Base-by-base conservation (phyloP, 768 basidiomycete genomes). In the Pulveroboletus sp. region DNA sequence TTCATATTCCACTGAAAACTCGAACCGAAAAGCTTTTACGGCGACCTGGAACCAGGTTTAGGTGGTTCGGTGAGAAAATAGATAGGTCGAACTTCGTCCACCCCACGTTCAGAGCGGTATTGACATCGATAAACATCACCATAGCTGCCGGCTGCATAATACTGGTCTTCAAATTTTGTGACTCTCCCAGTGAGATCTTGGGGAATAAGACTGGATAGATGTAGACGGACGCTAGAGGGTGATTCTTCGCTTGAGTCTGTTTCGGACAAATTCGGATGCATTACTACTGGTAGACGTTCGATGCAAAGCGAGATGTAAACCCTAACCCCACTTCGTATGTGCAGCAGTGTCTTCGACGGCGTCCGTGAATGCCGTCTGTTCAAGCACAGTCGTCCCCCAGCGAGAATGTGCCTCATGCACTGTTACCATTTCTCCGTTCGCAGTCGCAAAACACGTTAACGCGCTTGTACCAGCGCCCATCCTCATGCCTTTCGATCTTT, bases 401-500 rank as follows among this genome's bases (percentile, higher is more conserved):
- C 35, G 55, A 60, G 51, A 67, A 51, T 58, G 68, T 64, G 29
- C 75, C 82, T n/a, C 86, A 90, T 61, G 73, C 82, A 2, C 68
- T 92, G 17, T 72, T 92, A 22, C 82, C 87, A 0, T 93, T 93
- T 70, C 73, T 95, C 23, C 84, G 88, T 51, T 78, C 82, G 0
- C 89, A 93, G 61, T 85, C 88, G 0, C 86, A 89, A 64, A 83
- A 76, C 50, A 82, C 85, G 11, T 68, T 94, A 43, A 83, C 80
- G 17, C 79, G 91, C 22, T 73, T 96, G 43, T 96, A 93, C 63
- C 81, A 86, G 60, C 77, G 81, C 16, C 91, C 93, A 9, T 92
- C 91, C 3, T 86, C 88, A 71, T 93, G 92, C 69, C 79, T 96
- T 44, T 85, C 89, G 22, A 84, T 96, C 67, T 93, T 93, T 69